phyloP scores from a whole-genome alignment of 805 yeast species.

The Groenewaldozyma tartarivorans region DNA sequence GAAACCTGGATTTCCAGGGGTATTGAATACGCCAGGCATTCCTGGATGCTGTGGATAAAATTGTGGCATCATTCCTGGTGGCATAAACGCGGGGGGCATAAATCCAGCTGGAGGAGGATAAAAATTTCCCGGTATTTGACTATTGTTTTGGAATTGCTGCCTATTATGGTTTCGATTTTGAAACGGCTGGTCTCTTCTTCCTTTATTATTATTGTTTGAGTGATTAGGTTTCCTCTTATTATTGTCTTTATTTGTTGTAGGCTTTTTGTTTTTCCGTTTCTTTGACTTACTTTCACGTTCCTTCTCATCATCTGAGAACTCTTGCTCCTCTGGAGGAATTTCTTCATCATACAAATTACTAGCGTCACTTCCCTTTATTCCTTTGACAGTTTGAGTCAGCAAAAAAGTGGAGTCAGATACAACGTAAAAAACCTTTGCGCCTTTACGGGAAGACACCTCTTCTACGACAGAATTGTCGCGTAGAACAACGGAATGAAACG shows the following conservation, averaged over 20 bases:
- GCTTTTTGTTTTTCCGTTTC: slow-evolving; percentile 51
- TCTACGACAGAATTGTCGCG: slow-evolving; percentile 41
- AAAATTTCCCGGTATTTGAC: neutral
- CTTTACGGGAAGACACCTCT: slow-evolving; percentile 39
- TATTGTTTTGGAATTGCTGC: neutral
- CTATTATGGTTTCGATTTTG: neutral
- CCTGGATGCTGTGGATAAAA: slow-evolving; percentile 5
- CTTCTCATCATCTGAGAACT: slow-evolving; percentile 88
- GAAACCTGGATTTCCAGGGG: slow-evolving; percentile 9
- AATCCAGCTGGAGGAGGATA: neutral
- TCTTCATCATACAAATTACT: slow-evolving; percentile 94
- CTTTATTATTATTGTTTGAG: neutral
- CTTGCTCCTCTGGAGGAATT: slow-evolving; percentile 85
- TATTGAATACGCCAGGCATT: slow-evolving; percentile 13
- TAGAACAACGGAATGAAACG: slow-evolving; percentile 70
- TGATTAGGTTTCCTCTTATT: slow-evolving; percentile 1
- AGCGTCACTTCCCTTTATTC: slow-evolving; percentile 84
- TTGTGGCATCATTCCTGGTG: neutral
- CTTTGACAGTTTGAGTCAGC: slow-evolving; percentile 61
- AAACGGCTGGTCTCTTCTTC: neutral
- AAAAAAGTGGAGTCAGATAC: slow-evolving; percentile 74
- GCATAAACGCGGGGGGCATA: neutral
- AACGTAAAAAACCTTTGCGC: slow-evolving; percentile 59
- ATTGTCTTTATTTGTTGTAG: slow-evolving; percentile 19
- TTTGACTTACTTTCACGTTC: slow-evolving; percentile 62